A percentile compares a stretch with the other conserved stretches of the same genome.
These are phyloP conservation scores for Sporothrix phasma DNA, from an alignment of 2,329 filamentous ascomycete species.

Conservation along the genomic window DNA sequence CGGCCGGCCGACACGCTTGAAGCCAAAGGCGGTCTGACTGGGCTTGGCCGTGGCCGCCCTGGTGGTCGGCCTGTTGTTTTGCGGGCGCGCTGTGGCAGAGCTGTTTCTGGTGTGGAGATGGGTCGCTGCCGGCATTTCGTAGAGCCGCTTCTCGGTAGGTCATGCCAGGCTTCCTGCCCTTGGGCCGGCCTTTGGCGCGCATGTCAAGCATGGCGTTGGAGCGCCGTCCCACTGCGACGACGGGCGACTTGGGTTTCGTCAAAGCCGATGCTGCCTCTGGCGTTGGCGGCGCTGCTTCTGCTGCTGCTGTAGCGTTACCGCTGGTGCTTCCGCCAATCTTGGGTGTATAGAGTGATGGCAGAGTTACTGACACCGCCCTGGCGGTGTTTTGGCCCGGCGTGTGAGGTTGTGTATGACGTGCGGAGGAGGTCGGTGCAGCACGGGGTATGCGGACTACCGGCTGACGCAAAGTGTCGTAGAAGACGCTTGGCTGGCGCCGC, in stretches of 20 bases:
- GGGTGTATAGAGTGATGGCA: not conserved
- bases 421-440: not conserved
- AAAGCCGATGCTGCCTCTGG: too few relatives aligned
- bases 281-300: not conserved
- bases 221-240: constrained; percentile 10
- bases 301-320: too few relatives aligned
- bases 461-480: not conserved
- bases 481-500: not conserved
- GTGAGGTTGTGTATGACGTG: not conserved
- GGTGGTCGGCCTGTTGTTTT: constrained; percentile 9
- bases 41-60: not conserved
- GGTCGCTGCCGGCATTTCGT: constrained; percentile 15
- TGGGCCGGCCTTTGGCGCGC: constrained; percentile 34
- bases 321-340: not conserved
- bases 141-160: constrained; percentile 22
- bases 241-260: not conserved
- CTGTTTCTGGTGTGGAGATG: constrained; percentile 7
- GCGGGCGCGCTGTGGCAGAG: constrained; percentile 2
- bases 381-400: not conserved
- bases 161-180: constrained; percentile 34
- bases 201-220: not conserved
- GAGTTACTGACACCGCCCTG: not conserved
- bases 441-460: not conserved
- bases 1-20: constrained; percentile 25
- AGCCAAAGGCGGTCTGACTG: not conserved